Base-by-base conservation (phyloP, 768 basidiomycete genomes). In the Crucibulum laeve region DNA sequence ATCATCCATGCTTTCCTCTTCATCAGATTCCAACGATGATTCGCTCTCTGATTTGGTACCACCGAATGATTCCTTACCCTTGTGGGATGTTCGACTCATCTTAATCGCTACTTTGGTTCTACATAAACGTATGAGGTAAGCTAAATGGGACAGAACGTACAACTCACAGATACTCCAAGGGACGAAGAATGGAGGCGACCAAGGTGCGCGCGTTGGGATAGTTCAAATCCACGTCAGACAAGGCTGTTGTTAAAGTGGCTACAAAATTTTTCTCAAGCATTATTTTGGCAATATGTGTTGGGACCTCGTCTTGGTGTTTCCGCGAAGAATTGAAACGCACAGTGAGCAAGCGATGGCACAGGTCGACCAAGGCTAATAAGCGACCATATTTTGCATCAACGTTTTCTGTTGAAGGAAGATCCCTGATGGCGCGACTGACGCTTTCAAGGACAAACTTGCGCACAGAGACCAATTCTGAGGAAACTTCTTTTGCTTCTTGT, bases 211-310 rank as follows among this genome's bases (percentile, higher is more conserved):
- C 80, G 53, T 92, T 84, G 1, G 96, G 96, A 64, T 91, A 97
- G 58, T 96, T 96, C 28, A 98, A 77, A 57, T 99, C 96, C 32
- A 95, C 82, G 42, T 99, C 96, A 4, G 88, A 83, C 14, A 97
- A 73, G 8, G 92, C 86, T 33, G 73, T 85, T 0, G 96, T 97
- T 25, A 99, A 69, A 1, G 85, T 83, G 3, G 87, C 77, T 13
- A 97, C 96, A 50, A 91, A 94, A 57, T 90, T 90, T 70, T 97
- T 97, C 73, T 99, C 96, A 40, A 99, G 67, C 96, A 99, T 99
- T 49, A 94, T 78, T 68, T 97, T 97, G 17, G 95, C 92, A 41
- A 98, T 77, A 48, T 96, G 94, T 5, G 93, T 85, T 3, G 86
- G 85, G n/a, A 76, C 76, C 39, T 92, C 95, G 36, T 81, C 82